These are phyloP conservation scores for Gossypium raimondii DNA, from an alignment of 345 rosid species.

Conservation along the genomic window DNA sequence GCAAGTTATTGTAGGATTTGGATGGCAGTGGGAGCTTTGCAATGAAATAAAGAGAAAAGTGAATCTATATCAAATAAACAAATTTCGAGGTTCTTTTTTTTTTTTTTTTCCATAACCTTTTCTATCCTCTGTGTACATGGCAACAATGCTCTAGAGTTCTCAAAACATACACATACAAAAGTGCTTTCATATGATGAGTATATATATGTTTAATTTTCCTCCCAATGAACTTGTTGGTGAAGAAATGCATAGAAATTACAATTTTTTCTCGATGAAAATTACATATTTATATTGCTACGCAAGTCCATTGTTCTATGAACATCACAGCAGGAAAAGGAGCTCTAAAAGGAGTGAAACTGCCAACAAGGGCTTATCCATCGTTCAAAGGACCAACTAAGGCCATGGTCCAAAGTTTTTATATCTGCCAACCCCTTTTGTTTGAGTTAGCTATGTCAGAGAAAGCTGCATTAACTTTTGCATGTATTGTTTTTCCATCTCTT, in stretches of 20 bases:
- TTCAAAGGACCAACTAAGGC: neutral
- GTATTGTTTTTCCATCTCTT: neutral
- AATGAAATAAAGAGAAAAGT: constrained; percentile 8
- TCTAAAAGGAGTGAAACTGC: neutral
- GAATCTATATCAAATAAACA: neutral
- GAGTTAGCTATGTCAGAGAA: neutral
- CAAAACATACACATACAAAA: neutral
- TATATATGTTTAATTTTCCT: neutral
- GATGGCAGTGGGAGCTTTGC: constrained; percentile 9
- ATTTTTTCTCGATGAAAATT: neutral
- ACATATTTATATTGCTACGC: neutral
- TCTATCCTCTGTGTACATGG: neutral
- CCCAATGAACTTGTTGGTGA: neutral
- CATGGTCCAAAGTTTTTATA: neutral
- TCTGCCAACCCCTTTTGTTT: neutral
- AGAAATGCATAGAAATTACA: neutral
- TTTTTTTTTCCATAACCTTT: neutral
- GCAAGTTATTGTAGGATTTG: neutral
- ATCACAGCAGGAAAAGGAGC: neutral
- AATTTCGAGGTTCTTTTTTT: neutral
- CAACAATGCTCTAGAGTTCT: neutral
- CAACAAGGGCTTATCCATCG: neutral
- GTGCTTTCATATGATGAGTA: neutral
- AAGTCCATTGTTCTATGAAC: neutral
- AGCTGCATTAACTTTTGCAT: neutral